phyloP scores from a whole-genome alignment of 805 yeast genomes.

The Monosporozyma unispora region DNA sequence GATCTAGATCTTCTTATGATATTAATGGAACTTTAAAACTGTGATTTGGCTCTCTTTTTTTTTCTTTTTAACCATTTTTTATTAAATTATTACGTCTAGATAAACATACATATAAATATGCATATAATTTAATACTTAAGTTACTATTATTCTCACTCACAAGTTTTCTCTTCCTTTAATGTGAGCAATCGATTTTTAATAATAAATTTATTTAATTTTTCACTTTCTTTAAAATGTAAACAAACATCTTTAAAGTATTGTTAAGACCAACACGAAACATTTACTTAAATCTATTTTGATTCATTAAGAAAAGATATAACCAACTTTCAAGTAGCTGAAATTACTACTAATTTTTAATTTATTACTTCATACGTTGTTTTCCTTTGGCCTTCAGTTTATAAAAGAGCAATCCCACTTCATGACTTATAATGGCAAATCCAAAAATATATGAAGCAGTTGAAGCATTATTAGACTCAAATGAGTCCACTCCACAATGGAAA shows the following conservation, averaged over 20 bases:
- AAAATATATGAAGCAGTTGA: slow-evolving; percentile 3
- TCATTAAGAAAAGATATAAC: too few relatives aligned
- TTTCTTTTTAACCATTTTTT: neutral
- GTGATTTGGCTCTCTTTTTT: too few relatives aligned
- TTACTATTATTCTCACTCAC: neutral
- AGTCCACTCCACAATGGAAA: slow-evolving; percentile 7
- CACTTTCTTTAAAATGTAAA: slow-evolving; percentile 1
- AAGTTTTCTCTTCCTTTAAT: neutral
- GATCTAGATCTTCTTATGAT: slow-evolving; percentile 74
- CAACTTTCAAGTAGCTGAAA: too few relatives aligned
- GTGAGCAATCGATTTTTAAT: neutral
- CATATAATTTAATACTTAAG: neutral
- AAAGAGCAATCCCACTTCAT: neutral
- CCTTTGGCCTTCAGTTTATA: neutral
- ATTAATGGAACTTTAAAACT: slow-evolving; percentile 53
- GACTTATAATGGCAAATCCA: slow-evolving; percentile 1
- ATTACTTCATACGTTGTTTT: too few relatives aligned
- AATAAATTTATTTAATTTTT: neutral
- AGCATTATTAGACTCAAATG: slow-evolving; percentile 1
- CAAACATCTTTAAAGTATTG: neutral
- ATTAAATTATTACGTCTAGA: too few relatives aligned
- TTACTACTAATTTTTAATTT: too few relatives aligned
- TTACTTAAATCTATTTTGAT: neutral
- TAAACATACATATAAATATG: too few relatives aligned
- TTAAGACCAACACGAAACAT: neutral